These are phyloP conservation scores for Candolleomyces eurysporus DNA, from an alignment of 768 basidiomycete genomes.

Conservation along the genomic window DNA sequence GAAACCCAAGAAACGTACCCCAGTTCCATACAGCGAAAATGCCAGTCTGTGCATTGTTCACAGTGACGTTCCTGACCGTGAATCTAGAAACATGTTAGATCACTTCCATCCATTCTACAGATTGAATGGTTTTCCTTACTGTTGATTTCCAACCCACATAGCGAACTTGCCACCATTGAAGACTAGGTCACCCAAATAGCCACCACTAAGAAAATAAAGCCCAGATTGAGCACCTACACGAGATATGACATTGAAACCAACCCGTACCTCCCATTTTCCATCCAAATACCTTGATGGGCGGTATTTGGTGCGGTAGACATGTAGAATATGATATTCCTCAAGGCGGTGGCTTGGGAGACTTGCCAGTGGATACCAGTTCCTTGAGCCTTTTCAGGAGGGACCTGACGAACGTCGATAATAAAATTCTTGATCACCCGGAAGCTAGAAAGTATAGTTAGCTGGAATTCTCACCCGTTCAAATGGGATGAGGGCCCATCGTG, in stretches of 20 bases:
- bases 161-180: constrained; percentile 58
- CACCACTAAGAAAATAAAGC: constrained; percentile 33
- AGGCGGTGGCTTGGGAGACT: constrained; percentile 73
- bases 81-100: constrained; percentile 44
- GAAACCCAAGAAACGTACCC: constrained; percentile 28
- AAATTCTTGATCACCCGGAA: constrained; percentile 74
- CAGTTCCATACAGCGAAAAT: constrained; percentile 47
- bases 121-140: constrained; percentile 39
- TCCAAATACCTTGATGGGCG: constrained; percentile 75
- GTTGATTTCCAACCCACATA: constrained; percentile 80
- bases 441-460: constrained; percentile 26
- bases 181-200: constrained; percentile 52
- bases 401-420: constrained; percentile 61
- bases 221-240: background rate
- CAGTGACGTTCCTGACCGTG: constrained; percentile 55
- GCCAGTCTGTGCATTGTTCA: constrained; percentile 53
- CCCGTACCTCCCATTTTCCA: constrained; percentile 75
- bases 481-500: no score
- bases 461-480: no score
- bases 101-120: no score
- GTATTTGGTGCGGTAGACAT: constrained; percentile 68
- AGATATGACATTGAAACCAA: no score
- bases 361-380: constrained; percentile 84
- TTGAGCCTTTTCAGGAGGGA: constrained; percentile 47
- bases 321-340: constrained; percentile 71